Evolutionary conservation across 148 eudicot species (phyloP).

Genomic region (Hydrangea macrophylla): DNA sequence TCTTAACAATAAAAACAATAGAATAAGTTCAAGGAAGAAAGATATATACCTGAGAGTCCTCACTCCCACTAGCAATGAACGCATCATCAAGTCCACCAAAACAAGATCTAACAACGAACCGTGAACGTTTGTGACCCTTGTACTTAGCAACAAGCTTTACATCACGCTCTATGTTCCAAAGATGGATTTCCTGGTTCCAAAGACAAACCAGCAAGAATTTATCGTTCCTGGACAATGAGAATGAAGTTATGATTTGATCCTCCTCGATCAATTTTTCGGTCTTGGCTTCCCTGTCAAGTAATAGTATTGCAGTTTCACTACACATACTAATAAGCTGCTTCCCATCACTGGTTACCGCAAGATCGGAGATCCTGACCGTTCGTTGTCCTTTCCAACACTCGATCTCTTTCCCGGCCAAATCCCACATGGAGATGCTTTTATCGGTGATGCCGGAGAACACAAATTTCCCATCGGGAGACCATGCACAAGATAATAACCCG

Average conservation of each 20-base stretch:
- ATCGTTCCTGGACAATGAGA: constrained; percentile 57
- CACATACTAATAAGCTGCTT: constrained; percentile 63
- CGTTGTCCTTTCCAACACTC: constrained; percentile 71
- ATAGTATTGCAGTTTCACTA: constrained; percentile 42
- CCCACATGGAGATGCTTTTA: constrained; percentile 81
- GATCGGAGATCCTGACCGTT: constrained; percentile 55
- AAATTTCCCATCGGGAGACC: constrained; percentile 69
- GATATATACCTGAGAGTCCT: constrained; percentile 73
- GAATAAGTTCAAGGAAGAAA: not conserved
- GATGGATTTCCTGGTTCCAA: constrained; percentile 68
- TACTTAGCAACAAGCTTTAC: constrained; percentile 46
- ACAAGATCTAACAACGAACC: constrained; percentile 71
- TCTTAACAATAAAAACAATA: not conserved
- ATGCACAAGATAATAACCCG: constrained; percentile 71
- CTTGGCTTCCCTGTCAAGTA: constrained; percentile 57
- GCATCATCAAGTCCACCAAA: constrained; percentile 81
- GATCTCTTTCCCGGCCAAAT: constrained; percentile 65
- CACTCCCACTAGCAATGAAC: constrained; percentile 87
- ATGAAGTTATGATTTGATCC: constrained; percentile 67
- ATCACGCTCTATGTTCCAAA: constrained; percentile 70
- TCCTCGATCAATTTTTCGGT: constrained; percentile 59
- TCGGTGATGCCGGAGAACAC: constrained; percentile 59
- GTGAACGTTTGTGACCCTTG: constrained; percentile 74
- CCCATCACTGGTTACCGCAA: constrained; percentile 57
- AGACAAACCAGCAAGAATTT: constrained; percentile 57